Evolutionary conservation across 1,139 yeast genomes (phyloP).

Genomic region (Scheffersomyces lignicola): DNA sequence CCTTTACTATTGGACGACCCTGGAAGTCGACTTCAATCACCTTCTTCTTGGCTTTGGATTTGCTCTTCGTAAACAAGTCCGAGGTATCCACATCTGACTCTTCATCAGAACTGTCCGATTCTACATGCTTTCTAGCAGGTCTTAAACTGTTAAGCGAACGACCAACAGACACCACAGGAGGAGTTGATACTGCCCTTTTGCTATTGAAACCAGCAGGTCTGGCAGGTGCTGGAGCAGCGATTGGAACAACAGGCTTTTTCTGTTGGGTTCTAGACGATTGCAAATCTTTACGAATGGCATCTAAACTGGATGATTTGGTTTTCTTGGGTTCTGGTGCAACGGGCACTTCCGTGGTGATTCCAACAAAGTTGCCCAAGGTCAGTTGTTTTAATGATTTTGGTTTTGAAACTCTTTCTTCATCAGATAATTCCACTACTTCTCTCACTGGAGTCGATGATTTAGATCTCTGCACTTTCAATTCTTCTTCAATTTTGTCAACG

Average conservation of each 20-base stretch:
- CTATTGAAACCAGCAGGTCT: constrained; percentile 82
- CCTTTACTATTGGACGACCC: constrained; percentile 31
- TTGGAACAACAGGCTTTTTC: constrained; percentile 17
- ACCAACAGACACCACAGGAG: constrained; percentile 27
- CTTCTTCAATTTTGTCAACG: constrained; percentile 53
- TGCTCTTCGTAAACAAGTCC: constrained; percentile 42
- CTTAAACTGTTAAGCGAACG: constrained; percentile 22
- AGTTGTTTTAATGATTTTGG: constrained; percentile 38
- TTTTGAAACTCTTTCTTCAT: constrained; percentile 8
- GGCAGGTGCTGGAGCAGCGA: constrained; percentile 64
- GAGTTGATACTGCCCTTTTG: constrained; percentile 17
- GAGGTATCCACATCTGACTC: constrained; percentile 38
- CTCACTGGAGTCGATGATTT: constrained; percentile 11
- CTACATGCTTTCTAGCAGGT: constrained; percentile 28
- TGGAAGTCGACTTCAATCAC: constrained; percentile 40
- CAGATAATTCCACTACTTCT: constrained; percentile 8
- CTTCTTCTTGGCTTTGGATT: constrained; percentile 31
- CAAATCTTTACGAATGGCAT: constrained; percentile 41
- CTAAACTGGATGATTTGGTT: constrained; percentile 37
- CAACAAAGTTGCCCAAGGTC: constrained; percentile 52
- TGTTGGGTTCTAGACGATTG: constrained; percentile 23
- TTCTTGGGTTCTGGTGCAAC: constrained; percentile 40
- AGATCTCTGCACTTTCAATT: constrained; percentile 37
- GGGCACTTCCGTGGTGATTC: constrained; percentile 35
- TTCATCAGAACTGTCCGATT: constrained; percentile 36